Evolutionary conservation across 1,139 yeast species (phyloP).

Genomic region (Kodamaea suecica): DNA sequence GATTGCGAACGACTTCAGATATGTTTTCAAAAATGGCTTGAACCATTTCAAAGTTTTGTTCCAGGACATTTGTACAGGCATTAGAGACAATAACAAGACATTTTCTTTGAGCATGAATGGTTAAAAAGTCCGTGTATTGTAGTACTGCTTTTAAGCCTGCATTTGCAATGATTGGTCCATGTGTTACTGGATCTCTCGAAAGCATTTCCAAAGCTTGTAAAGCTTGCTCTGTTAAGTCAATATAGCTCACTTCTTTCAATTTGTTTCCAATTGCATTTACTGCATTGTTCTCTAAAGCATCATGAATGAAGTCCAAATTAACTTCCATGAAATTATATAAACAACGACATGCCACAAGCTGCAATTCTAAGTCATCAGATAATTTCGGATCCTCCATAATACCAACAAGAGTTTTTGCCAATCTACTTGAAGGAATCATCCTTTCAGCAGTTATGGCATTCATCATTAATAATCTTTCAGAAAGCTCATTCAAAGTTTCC

Average conservation of each 20-base stretch:
- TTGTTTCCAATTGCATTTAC: conserved; percentile 66
- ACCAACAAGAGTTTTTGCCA: conserved; percentile 55
- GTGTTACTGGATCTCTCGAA: conserved; percentile 53
- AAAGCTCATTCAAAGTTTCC: conserved; percentile 62
- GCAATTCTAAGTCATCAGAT: conserved; percentile 71
- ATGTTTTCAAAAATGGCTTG: conserved; percentile 60
- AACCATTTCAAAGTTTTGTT: conserved; percentile 44
- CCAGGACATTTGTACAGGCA: conserved; percentile 54
- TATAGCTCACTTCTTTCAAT: conserved; percentile 71
- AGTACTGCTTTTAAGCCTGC: conserved; percentile 70
- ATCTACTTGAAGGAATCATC: conserved; percentile 56
- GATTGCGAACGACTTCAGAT: conserved; percentile 57
- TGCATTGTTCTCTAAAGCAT: conserved; percentile 64
- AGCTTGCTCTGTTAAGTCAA: conserved; percentile 92
- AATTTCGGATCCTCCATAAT: conserved; percentile 59
- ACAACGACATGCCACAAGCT: conserved; percentile 81
- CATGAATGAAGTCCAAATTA: conserved; percentile 61
- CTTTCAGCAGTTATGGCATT: conserved; percentile 62
- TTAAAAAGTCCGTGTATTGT: conserved; percentile 80
- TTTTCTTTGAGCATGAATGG: conserved; percentile 85
- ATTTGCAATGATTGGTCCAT: conserved; percentile 46
- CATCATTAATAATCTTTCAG: conserved; percentile 66
- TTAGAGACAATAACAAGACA: conserved; percentile 77
- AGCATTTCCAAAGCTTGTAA: conserved; percentile 72
- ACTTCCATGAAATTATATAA: conserved; percentile 80